Percentiles rank a stretch among this genome's conserved stretches.
These are phyloP conservation scores for Lactifluus volemus DNA, from an alignment of 768 basidiomycete genomes.

Conservation along the genomic window DNA sequence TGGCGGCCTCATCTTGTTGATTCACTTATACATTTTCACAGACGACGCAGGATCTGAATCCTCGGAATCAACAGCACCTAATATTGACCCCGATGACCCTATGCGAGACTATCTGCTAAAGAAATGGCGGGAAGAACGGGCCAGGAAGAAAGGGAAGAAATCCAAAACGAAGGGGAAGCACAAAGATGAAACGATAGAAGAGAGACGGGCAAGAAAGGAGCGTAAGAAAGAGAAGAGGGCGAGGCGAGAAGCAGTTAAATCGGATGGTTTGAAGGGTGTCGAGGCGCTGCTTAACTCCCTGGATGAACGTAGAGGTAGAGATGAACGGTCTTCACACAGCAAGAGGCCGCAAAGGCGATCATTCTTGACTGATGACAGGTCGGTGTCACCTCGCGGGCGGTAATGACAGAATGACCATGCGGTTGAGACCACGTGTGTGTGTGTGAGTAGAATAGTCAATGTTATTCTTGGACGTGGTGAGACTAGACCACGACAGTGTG, in stretches of 20 bases:
- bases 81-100: conserved; percentile 93
- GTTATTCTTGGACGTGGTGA: too few relatives aligned
- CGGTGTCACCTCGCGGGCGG: background rate
- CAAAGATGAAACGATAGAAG: conserved; percentile 74
- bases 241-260: conserved; percentile 42
- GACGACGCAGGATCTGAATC: conserved; percentile 56
- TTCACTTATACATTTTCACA: conserved; percentile 20
- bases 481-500: too few relatives aligned
- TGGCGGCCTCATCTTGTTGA: background rate
- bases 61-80: conserved; percentile 50
- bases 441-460: too few relatives aligned
- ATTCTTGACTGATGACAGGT: background rate
- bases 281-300: conserved; percentile 55
- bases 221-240: conserved; percentile 62
- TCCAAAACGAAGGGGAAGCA: conserved; percentile 46
- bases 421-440: too few relatives aligned
- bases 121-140: conserved; percentile 64
- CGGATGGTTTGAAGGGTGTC: conserved; percentile 55
- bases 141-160: conserved; percentile 49
- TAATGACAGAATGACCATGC: background rate
- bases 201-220: conserved; percentile 66
- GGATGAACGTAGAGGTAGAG: conserved; percentile 23
- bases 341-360: background rate
- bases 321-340: background rate
- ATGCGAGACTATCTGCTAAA: conserved; percentile 90